These are phyloP conservation scores for Chrysosphaeria jannelii DNA, from an alignment of 2,329 filamentous ascomycete genomes.

Conservation along the genomic window DNA sequence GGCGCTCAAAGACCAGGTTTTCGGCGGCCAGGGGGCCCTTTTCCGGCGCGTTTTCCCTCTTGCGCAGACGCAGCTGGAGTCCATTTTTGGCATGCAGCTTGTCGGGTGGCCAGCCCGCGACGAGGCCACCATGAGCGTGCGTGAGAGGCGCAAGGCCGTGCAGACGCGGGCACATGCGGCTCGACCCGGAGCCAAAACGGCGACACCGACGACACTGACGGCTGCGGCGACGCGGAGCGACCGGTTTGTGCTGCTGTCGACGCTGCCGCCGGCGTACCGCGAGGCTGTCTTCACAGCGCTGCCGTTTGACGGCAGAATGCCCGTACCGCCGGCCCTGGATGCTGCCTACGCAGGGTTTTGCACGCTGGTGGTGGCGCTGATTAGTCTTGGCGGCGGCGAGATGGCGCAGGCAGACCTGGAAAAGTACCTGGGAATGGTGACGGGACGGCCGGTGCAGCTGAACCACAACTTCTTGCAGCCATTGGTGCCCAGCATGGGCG, in stretches of 20 bases:
- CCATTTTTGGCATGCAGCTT: slow-evolving; percentile 78
- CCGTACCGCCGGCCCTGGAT: slow-evolving; percentile 33
- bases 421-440: slow-evolving; percentile 16
- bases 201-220: not conserved
- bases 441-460: slow-evolving; percentile 5
- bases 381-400: slow-evolving; percentile 41
- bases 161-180: slow-evolving; percentile 18
- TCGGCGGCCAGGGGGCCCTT: slow-evolving; percentile 34
- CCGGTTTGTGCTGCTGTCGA: slow-evolving; percentile 48
- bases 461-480: slow-evolving; percentile 41
- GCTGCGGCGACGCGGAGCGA: slow-evolving; percentile 14
- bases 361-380: slow-evolving; percentile 47
- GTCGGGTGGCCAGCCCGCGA: slow-evolving; percentile 54
- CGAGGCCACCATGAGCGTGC: slow-evolving; percentile 36
- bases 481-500: slow-evolving; percentile 3
- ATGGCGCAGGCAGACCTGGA: slow-evolving; percentile 54
- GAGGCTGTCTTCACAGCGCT: slow-evolving; percentile 7
- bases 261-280: slow-evolving; percentile 37
- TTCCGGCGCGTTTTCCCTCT: slow-evolving; percentile 52
- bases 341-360: slow-evolving; percentile 59
- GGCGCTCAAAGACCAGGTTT: slow-evolving; percentile 36
- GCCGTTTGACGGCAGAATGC: slow-evolving; percentile 28
- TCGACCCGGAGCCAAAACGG: not conserved
- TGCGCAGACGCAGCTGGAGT: slow-evolving; percentile 41
- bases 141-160: slow-evolving; percentile 44